phyloP scores from a whole-genome alignment of 2,329 filamentous ascomycete species.

The Microdochium bolleyi region DNA sequence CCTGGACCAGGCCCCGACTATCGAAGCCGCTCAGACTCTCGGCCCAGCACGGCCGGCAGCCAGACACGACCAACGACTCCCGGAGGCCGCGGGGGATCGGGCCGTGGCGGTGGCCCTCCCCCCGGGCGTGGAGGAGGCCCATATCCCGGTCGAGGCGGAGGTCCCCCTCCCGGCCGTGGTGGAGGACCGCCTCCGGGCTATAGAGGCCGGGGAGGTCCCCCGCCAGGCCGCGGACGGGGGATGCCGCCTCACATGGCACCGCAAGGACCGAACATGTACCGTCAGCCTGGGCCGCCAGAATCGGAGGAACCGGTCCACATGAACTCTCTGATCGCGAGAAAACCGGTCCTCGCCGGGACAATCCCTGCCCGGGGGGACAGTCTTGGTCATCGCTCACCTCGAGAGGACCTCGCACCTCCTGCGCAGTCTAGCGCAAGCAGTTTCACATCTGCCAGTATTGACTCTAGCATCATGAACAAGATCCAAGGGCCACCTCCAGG shows the following conservation, averaged over 20 bases:
- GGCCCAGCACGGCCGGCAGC: conserved; percentile 16
- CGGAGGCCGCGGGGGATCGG: not conserved
- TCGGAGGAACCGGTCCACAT: not conserved
- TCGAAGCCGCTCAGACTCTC: conserved; percentile 14
- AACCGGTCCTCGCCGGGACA: conserved; percentile 18
- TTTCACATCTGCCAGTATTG: conserved; percentile 30
- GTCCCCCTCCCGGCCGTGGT: not conserved
- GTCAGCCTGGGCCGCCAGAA: not conserved
- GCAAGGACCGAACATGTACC: not conserved
- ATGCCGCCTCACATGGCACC: not conserved
- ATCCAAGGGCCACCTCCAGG: conserved; percentile 26
- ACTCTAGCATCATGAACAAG: conserved; percentile 40
- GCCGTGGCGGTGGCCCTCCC: not conserved
- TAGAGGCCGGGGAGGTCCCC: not conserved
- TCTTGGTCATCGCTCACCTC: conserved; percentile 26
- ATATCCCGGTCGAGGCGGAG: not conserved
- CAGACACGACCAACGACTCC: conserved; percentile 4
- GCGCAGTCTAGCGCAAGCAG: conserved; percentile 29
- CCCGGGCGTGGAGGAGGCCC: not conserved
- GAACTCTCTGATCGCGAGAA: not conserved
- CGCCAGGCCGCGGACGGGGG: conserved; percentile 6
- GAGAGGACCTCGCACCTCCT: conserved; percentile 26
- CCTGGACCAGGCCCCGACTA: conserved; percentile 15
- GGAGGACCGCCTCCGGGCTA: not conserved
- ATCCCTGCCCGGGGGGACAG: conserved; percentile 31